Evolutionary conservation across 805 yeast species (phyloP), one percentile per base, ranked within the genome.

Genomic region (Spathaspora arborariae): DNA sequence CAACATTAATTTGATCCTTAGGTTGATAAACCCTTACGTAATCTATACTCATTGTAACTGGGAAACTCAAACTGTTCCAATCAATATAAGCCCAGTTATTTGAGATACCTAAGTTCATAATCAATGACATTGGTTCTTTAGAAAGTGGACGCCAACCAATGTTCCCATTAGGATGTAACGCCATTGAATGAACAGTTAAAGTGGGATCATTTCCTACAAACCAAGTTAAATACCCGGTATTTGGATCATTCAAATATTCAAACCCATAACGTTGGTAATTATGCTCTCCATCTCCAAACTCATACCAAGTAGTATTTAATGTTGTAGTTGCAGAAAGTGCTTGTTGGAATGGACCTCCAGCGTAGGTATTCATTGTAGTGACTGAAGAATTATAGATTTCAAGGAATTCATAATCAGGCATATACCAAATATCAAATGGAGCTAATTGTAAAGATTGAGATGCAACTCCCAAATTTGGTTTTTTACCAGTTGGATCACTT

Each of bases 1-100:
- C 84, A 19, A 85, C 46, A 42, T 80, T 77, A 24, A 74, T 64
- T 9, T 74, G 66, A 55, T 80, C 82, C 33, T 71, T 59, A 2
- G 96, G 96, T 70, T 92, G 99, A 65, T 94, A 92, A n/a, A 92
- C 60, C 57, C 99, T 81, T 27, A 92, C 96, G 57, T 85, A 88
- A 64, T 92, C 97, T 39, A 92, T 69, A 47, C 80, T 72, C 82
- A 91, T 73, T 1, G 79, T 75, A 11, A 78, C 79, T 2, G 99
- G 99, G 79, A 92, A 92, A 40, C 68, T 67, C 49, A 90, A 71
- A 4, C 82, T 72, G 39, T 82, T 80, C 97, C 97, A 92, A 68
- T 90, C 92, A 51, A 92, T 92, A 64, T 87, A 88, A 6, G 94
- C 88, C 98, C 98, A 92, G 50, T 82, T 85, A 58, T 84, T 85